Evolutionary conservation across 1,284 basidiomycete species (phyloP), one percentile per base, ranked within the genome.

Genomic region (Tremellales sp.): DNA sequence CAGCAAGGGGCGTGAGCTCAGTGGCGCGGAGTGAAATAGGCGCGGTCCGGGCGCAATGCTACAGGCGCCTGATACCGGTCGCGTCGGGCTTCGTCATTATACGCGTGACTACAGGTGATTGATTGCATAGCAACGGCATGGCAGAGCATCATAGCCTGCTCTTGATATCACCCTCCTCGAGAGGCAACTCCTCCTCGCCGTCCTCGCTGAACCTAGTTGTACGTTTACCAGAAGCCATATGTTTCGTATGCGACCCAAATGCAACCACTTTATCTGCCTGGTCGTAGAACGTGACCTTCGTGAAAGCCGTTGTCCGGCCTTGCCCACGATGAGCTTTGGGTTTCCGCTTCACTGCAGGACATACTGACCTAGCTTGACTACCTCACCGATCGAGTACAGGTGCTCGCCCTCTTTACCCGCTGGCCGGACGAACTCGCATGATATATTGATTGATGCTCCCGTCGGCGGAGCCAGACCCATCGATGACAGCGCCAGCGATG

Each of bases 191-290:
- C 2, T n/a, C 36, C 53, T 67, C 58, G 15, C 70, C 70, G 51
- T 72, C 70, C 19, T 48, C 40, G 21, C 54, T 57, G 52, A 72
- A 72, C 3, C 27, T 24, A 3, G 55, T 57, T 5, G 48, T 49
- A 6, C 58, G 56, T 21, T 53, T 54, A 37, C 54, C 57, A 11
- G 59, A 54, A 15, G 63, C 68, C 61, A 75, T 65, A 35, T 67
- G 62, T 53, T 75, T 75, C 19, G 73, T 75, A 59, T 75, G 73
- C 37, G 56, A 61, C 11, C 72, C 73, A 51, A 65, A 72, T 4
- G 73, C 73, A n/a, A 73, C 65, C 12, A 74, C 45, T 52, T 68
- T 67, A 26, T 61, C 54, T n/a, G 65, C 53, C 21, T 53, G 36
- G 26, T 61, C 59, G 51, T 60, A 70, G 48, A 72, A 72, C 25